phyloP scores from a whole-genome alignment of 441 rosid genomes.

The Biscutella laevigata region DNA sequence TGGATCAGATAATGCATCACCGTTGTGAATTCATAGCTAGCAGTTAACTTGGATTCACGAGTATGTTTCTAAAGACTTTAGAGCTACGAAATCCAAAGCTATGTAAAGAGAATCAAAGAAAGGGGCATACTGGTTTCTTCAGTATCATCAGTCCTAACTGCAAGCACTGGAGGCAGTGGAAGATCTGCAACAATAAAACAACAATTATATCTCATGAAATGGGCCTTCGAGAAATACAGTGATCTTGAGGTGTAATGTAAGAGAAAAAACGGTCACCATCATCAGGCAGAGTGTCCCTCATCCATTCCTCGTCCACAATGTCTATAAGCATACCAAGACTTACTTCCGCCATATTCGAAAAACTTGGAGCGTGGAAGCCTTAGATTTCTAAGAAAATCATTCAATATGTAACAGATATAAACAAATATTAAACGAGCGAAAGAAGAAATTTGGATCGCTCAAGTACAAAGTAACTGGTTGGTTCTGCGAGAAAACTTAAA shows the following conservation, averaged over 20 bases:
- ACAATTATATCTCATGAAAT: neutral
- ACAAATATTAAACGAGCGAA: neutral
- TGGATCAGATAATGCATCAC: neutral
- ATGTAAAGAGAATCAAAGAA: neutral
- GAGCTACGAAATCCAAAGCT: neutral
- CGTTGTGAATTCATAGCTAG: neutral
- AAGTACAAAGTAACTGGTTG: neutral
- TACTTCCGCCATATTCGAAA: slow-evolving; percentile 45
- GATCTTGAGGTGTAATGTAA: neutral
- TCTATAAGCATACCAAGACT: slow-evolving; percentile 78
- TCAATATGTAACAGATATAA: neutral
- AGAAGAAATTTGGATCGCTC: neutral
- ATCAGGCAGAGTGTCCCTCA: slow-evolving; percentile 82
- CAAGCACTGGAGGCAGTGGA: slow-evolving; percentile 65
- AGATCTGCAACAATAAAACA: slow-evolving; percentile 50
- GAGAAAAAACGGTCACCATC: slow-evolving; percentile 39
- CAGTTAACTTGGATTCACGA: neutral
- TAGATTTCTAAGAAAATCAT: neutral
- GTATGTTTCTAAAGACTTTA: neutral
- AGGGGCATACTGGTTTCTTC: slow-evolving; percentile 73
- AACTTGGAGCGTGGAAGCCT: neutral
- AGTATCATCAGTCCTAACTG: slow-evolving; percentile 62
- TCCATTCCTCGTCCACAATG: slow-evolving; percentile 90
- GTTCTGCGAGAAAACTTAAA: neutral
- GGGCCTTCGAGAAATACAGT: neutral